These are phyloP conservation scores for Ascomycota sp. DNA, from an alignment of 2,329 filamentous ascomycete genomes.

Conservation along the genomic window DNA sequence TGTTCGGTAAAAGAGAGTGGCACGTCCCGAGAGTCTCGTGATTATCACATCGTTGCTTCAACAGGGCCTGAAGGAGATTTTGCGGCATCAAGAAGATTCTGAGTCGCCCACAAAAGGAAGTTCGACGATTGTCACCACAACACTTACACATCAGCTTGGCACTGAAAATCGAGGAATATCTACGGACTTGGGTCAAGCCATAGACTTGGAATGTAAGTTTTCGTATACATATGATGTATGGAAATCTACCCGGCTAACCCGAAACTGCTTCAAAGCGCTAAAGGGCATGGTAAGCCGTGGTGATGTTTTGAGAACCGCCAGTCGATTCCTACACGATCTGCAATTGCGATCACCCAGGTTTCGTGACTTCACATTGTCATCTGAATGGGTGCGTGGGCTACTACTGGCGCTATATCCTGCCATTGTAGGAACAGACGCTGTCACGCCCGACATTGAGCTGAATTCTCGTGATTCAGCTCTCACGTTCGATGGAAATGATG, in stretches of 20 bases:
- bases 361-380: constrained; percentile 60
- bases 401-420: constrained; percentile 70
- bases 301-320: constrained; percentile 51
- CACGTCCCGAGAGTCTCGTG: constrained; percentile 57
- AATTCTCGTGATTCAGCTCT: constrained; percentile 62
- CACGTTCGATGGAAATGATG: constrained; percentile 69
- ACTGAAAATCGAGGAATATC: constrained; percentile 30
- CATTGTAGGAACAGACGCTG: constrained; percentile 66
- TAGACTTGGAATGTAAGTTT: constrained; percentile 31
- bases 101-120: constrained; percentile 25
- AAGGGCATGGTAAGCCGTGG: constrained; percentile 31
- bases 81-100: constrained; percentile 39
- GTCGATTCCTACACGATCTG: constrained; percentile 60
- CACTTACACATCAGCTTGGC: constrained; percentile 1
- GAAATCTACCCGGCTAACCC: constrained; percentile 1
- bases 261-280: constrained; percentile 15
- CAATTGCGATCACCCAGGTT: constrained; percentile 61
- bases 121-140: neutral
- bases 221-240: neutral
- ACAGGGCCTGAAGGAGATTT: constrained; percentile 54
- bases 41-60: constrained; percentile 78
- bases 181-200: constrained; percentile 43
- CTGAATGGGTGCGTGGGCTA: constrained; percentile 64
- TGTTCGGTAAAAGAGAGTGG: constrained; percentile 51
- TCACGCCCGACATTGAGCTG: constrained; percentile 72